A percentile compares a stretch with the other conserved stretches of the same genome.
Conservation (phyloP, 208 protist genomes). For the Acanthamoeba sp. region DNA sequence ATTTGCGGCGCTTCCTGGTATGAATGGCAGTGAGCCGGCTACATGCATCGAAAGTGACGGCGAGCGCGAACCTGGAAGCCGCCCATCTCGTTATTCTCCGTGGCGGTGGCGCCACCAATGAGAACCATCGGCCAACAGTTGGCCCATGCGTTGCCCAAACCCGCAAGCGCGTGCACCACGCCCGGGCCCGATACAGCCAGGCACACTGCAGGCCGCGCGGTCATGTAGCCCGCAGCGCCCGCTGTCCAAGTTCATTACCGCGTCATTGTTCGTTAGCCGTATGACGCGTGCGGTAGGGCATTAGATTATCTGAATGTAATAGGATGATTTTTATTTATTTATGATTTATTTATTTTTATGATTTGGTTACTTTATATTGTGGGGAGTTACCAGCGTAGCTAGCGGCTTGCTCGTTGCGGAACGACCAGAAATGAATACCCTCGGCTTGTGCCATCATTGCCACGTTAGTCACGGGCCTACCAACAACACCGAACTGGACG, state of each 20-base stretch:
- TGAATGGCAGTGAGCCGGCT: background rate
- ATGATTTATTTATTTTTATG: no score
- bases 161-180: conserved; percentile 77
- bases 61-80: conserved; percentile 76
- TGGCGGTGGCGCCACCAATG: conserved; percentile 60
- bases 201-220: conserved; percentile 69
- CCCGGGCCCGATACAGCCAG: conserved; percentile 74
- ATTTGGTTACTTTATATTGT: background rate
- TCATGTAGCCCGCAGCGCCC: conserved; percentile 78
- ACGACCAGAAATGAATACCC: conserved; percentile 67
- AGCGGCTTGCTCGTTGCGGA: conserved; percentile 72
- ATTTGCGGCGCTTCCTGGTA: conserved; percentile 70
- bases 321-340: no score
- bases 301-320: no score
- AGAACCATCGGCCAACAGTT: conserved; percentile 84
- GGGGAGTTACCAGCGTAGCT: conserved; percentile 9
- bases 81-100: conserved; percentile 62
- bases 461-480: conserved; percentile 57
- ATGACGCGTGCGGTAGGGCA: no score
- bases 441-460: conserved; percentile 73
- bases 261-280: no score
- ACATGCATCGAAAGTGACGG: background rate
- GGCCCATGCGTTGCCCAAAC: conserved; percentile 73
- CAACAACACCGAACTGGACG: conserved; percentile 69
- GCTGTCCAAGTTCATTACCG: background rate